Conservation (phyloP, 2,329 filamentous ascomycete species). For the Raffaelea albimanens region DNA sequence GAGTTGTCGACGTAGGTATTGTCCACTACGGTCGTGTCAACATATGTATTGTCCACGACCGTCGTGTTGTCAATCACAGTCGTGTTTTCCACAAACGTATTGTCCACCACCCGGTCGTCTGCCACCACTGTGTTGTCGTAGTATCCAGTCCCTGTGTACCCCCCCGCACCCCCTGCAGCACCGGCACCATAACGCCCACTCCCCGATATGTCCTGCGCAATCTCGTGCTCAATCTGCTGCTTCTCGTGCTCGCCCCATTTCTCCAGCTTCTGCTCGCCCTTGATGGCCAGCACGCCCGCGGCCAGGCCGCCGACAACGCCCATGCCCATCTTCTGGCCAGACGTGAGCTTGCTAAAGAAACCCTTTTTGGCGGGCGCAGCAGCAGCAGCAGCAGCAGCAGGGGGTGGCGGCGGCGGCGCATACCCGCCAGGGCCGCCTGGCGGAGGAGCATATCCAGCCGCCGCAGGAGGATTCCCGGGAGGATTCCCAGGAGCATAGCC, state of each 20-base stretch:
- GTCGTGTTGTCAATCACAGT: neutral
- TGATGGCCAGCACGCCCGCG: conserved; percentile 7
- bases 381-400: neutral
- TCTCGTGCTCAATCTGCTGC: conserved; percentile 6
- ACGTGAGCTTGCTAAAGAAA: conserved; percentile 8
- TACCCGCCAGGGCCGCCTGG: neutral
- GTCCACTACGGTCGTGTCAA: neutral
- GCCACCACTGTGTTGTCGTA: conserved; percentile 1
- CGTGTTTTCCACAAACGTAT: conserved; percentile 3
- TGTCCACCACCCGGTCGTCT: conserved; percentile 2
- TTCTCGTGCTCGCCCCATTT: conserved; percentile 6
- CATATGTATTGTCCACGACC: conserved; percentile 1
- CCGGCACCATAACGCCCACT: neutral
- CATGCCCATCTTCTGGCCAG: conserved; percentile 8
- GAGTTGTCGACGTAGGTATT: neutral
- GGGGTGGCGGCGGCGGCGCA: neutral
- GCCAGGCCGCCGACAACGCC: conserved; percentile 6
- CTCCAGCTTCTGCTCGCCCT: conserved; percentile 8
- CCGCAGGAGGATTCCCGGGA: too few relatives aligned
- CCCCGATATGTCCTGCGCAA: neutral
- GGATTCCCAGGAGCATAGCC: too few relatives aligned
- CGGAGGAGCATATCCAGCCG: too few relatives aligned
- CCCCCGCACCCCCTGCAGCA: neutral
- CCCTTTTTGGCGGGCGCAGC: conserved; percentile 3
- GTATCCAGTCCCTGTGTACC: conserved; percentile 3